Conservation (phyloP, 805 yeast species). For the Pichia thaimueangensis region DNA sequence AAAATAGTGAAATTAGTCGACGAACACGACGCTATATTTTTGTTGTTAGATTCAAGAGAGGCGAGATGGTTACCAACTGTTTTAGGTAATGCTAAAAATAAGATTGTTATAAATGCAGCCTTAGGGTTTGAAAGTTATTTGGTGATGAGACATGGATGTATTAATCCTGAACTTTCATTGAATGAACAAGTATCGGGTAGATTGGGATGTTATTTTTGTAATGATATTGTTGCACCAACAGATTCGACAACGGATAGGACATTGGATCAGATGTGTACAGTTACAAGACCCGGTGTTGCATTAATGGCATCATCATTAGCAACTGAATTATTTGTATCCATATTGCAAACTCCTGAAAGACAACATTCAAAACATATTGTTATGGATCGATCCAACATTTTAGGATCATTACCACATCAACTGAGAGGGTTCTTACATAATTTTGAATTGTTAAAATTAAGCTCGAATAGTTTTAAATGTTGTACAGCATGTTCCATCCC, state of each 20-base stretch:
- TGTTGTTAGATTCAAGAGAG: conserved; percentile 92
- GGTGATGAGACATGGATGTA: conserved; percentile 87
- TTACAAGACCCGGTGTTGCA: conserved; percentile 95
- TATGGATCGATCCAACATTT: conserved; percentile 28
- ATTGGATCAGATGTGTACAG: conserved; percentile 97
- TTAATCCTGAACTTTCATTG: conserved; percentile 18
- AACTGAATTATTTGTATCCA: conserved; percentile 71
- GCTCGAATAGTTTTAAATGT: conserved; percentile 63
- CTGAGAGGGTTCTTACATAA: conserved; percentile 75
- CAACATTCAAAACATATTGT: conserved; percentile 35
- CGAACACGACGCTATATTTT: conserved; percentile 68
- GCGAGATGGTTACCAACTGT: conserved; percentile 97
- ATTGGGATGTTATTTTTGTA: conserved; percentile 92
- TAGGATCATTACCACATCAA: conserved; percentile 85
- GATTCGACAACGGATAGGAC: conserved; percentile 86
- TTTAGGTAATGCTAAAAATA: conserved; percentile 57
- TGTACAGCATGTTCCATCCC: conserved; percentile 83
- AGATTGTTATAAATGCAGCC: conserved; percentile 85
- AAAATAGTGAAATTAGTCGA: conserved; percentile 46
- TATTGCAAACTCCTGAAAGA: conserved; percentile 58
- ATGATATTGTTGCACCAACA: conserved; percentile 90
- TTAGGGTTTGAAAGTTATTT: conserved; percentile 90
- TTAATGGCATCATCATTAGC: conserved; percentile 80
- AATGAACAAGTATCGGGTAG: conserved; percentile 30
- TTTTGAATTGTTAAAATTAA: conserved; percentile 56